Evolutionary conservation across 73 alveolate genomes (phyloP).

Genomic region (Durusdinium trenchii): DNA sequence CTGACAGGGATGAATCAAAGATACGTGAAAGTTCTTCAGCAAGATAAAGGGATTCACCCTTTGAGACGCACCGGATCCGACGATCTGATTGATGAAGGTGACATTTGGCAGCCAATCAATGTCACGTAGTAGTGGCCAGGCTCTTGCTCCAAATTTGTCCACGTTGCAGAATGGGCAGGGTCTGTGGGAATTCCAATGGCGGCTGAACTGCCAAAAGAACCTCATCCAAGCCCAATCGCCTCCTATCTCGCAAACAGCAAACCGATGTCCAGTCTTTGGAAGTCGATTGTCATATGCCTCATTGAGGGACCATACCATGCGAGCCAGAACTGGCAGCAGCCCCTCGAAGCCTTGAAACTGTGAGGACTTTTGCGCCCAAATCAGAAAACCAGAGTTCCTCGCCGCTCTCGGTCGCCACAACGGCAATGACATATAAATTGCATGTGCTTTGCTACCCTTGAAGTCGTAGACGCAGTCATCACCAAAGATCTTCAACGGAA

Average conservation of each 20-base stretch:
- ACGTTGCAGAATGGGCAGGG: constrained; percentile 7
- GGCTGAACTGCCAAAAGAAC: neutral
- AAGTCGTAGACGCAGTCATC: neutral
- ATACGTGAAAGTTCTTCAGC: neutral
- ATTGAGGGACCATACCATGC: neutral
- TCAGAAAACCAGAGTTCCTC: neutral
- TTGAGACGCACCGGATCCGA: neutral
- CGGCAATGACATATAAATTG: neutral
- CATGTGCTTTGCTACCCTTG: neutral
- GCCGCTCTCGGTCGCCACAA: constrained; percentile 1
- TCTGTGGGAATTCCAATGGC: neutral
- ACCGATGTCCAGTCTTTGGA: neutral
- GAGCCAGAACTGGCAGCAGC: neutral
- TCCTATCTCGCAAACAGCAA: neutral
- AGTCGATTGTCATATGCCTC: neutral
- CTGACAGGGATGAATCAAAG: neutral
- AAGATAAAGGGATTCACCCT: neutral
- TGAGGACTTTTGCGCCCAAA: neutral
- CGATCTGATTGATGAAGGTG: neutral
- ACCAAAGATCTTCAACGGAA: neutral
- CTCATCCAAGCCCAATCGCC: constrained; percentile 16
- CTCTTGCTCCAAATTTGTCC: neutral
- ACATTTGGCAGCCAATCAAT: neutral
- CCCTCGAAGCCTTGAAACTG: constrained; percentile 2
- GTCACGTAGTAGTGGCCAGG: neutral